phyloP scores from a whole-genome alignment of 345 rosid species.

The Noccaea caerulescens region DNA sequence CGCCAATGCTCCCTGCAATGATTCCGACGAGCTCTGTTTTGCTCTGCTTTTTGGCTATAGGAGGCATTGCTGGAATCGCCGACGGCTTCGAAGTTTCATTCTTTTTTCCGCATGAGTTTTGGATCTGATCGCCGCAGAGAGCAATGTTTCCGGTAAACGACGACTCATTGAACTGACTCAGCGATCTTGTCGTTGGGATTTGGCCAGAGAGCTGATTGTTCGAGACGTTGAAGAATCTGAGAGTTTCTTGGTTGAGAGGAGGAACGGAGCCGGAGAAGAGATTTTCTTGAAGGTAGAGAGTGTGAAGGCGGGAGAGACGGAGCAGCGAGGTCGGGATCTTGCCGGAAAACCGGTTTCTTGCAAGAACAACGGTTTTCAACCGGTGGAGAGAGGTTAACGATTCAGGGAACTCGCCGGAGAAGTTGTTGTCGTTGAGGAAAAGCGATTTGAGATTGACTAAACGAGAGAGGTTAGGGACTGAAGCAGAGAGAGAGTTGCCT shows the following conservation, averaged over 20 bases:
- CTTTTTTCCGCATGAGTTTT: conserved; percentile 48
- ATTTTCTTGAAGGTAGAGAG: conserved; percentile 65
- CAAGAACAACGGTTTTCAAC: conserved; percentile 63
- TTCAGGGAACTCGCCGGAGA: conserved; percentile 76
- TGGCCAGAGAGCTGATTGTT: conserved; percentile 71
- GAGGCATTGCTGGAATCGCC: conserved; percentile 18
- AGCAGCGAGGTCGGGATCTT: conserved; percentile 61
- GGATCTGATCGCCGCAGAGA: conserved; percentile 75
- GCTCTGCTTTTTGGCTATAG: neutral
- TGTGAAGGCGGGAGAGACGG: conserved; percentile 61
- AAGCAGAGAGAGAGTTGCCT: conserved; percentile 74
- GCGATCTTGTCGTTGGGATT: conserved; percentile 67
- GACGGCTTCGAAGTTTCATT: conserved; percentile 22
- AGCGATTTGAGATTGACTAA: conserved; percentile 80
- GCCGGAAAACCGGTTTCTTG: conserved; percentile 68
- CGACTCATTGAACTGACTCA: conserved; percentile 68
- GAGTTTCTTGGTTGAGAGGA: conserved; percentile 73
- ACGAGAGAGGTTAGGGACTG: conserved; percentile 65
- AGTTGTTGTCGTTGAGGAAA: conserved; percentile 67
- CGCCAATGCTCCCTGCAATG: conserved; percentile 51
- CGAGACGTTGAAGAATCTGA: conserved; percentile 81
- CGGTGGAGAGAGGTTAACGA: conserved; percentile 73
- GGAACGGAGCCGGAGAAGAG: conserved; percentile 69
- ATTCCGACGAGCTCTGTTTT: conserved; percentile 45
- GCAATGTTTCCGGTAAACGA: conserved; percentile 60